A percentile compares a stretch with the other conserved stretches of the same genome.
Conservation (phyloP, 2,329 filamentous ascomycete species). For the Bertia moriformis region DNA sequence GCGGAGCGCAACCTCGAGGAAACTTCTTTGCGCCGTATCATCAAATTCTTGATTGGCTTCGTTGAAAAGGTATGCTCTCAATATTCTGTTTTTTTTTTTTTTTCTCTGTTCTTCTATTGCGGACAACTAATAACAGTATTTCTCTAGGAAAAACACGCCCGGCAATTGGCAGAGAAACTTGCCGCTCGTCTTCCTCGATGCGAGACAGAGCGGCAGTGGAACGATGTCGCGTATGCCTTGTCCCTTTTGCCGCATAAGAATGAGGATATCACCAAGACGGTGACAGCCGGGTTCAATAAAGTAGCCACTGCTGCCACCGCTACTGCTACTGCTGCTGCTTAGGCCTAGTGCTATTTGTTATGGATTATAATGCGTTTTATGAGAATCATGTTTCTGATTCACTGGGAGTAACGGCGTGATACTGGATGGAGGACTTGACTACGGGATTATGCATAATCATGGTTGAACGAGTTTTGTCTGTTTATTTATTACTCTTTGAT, state of each 20-base stretch:
- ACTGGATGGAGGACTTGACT: too few relatives aligned
- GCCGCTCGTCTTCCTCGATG: slow-evolving; percentile 46
- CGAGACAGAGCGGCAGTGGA: slow-evolving; percentile 54
- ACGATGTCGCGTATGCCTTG: slow-evolving; percentile 52
- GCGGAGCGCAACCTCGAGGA: slow-evolving; percentile 70
- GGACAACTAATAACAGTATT: too few relatives aligned
- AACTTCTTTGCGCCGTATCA: slow-evolving; percentile 70
- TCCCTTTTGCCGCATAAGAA: slow-evolving; percentile 49
- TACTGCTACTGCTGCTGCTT: too few relatives aligned
- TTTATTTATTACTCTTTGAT: too few relatives aligned
- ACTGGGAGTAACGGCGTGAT: too few relatives aligned
- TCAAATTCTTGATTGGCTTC: slow-evolving; percentile 87
- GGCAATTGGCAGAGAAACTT: slow-evolving; percentile 52
- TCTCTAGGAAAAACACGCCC: slow-evolving; percentile 52
- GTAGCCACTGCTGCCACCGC: slow-evolving; percentile 1
- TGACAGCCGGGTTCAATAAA: slow-evolving; percentile 28
- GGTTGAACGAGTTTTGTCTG: too few relatives aligned
- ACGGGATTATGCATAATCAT: too few relatives aligned
- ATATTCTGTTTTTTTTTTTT: slow-evolving; percentile 1
- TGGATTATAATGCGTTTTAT: too few relatives aligned
- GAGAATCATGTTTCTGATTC: too few relatives aligned
- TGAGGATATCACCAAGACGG: slow-evolving; percentile 37
- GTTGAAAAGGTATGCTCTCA: slow-evolving; percentile 70
- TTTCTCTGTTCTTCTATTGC: not conserved
- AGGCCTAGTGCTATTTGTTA: too few relatives aligned